Conservation (phyloP, 257 asterid species). For the Buddleja alternifolia region DNA sequence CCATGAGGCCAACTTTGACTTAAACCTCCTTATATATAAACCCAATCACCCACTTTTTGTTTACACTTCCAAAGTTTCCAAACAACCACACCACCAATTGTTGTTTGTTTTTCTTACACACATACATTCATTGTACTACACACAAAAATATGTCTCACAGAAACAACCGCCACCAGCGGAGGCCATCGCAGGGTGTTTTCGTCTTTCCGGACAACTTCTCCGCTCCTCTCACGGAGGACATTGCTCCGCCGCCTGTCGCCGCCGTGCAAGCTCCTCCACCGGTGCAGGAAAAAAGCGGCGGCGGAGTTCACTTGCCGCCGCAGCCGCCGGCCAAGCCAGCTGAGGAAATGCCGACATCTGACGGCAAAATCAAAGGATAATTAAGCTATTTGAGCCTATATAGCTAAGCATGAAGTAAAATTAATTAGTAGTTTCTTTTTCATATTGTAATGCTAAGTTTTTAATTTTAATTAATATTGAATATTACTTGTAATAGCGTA, state of each 20-base stretch:
- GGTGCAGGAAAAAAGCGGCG: conserved; percentile 13
- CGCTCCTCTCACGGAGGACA: conserved; percentile 41
- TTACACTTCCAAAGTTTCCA: background rate
- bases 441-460: background rate
- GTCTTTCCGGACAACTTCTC: conserved; percentile 50
- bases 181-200: conserved; percentile 62
- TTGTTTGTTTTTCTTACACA: background rate
- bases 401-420: conserved; percentile 19
- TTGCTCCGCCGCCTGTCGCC: conserved; percentile 29
- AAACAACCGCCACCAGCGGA: conserved; percentile 59
- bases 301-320: conserved; percentile 46
- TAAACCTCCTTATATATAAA: conserved; percentile 25
- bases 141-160: conserved; percentile 49
- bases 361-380: conserved; percentile 12
- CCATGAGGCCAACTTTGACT: too few species aligned
- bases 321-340: conserved; percentile 42
- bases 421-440: background rate
- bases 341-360: conserved; percentile 34
- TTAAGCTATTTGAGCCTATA: background rate
- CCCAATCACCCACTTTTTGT: conserved; percentile 27
- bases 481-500: background rate
- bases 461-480: background rate
- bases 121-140: conserved; percentile 30
- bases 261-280: conserved; percentile 37
- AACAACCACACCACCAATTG: too few species aligned